These are phyloP conservation scores for Fistulinella cinereoalba DNA, from an alignment of 1,284 basidiomycete genomes.

Conservation along the genomic window DNA sequence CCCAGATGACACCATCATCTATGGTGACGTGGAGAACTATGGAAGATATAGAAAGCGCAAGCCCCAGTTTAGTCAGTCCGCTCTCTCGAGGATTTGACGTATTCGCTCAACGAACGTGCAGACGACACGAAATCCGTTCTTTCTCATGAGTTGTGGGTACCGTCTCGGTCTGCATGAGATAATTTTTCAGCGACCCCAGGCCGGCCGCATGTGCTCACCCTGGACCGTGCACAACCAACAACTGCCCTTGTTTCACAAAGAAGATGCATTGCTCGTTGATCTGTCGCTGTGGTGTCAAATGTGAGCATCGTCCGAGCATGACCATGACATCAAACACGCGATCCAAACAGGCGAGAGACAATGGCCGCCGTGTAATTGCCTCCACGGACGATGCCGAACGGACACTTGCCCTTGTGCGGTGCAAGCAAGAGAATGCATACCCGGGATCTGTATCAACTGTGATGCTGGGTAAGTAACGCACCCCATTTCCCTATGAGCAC, in stretches of 20 bases:
- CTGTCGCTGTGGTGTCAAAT: constrained; percentile 39
- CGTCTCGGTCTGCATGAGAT: background rate
- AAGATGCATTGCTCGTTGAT: constrained; percentile 36
- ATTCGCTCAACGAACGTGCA: constrained; percentile 12
- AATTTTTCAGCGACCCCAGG: too few species aligned
- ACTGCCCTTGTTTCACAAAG: constrained; percentile 35
- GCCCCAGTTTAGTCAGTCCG: constrained; percentile 17
- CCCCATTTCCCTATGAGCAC: background rate
- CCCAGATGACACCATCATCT: constrained; percentile 21
- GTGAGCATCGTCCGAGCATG: too few species aligned
- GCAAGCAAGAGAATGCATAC: constrained; percentile 23
- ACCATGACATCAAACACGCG: too few species aligned
- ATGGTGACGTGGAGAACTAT: background rate
- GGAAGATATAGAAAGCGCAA: constrained; percentile 3
- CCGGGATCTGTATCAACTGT: constrained; percentile 27
- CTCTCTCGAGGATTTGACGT: too few species aligned
- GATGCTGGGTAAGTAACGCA: constrained; percentile 24
- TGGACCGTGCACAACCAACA: constrained; percentile 35
- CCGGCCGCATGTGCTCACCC: constrained; percentile 38
- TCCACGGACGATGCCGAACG: constrained; percentile 13
- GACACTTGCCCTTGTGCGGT: constrained; percentile 16
- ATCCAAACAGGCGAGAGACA: constrained; percentile 30
- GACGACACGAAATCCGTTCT: constrained; percentile 3
- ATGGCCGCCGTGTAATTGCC: constrained; percentile 25
- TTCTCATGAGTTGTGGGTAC: constrained; percentile 11